phyloP scores from a whole-genome alignment of 805 yeast genomes.

The Schizosaccharomyces pombe region DNA sequence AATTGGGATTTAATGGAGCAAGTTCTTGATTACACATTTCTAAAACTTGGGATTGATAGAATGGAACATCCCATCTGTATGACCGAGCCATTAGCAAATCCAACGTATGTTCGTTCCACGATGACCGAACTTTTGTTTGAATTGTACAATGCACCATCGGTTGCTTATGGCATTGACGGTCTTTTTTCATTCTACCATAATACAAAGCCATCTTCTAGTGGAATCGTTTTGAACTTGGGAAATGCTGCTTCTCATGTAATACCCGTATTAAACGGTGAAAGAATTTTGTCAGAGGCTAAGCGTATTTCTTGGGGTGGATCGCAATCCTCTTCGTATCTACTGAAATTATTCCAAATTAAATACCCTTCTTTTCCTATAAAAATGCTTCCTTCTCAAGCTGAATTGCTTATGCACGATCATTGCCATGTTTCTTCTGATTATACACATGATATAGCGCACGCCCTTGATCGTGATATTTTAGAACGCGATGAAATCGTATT shows the following conservation, averaged over 20 bases:
- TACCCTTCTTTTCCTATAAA: conserved; percentile 81
- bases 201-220: conserved; percentile 19
- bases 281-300: conserved; percentile 42
- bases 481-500: conserved; percentile 49
- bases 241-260: conserved; percentile 61
- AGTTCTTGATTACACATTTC: conserved; percentile 61
- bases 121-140: conserved; percentile 74
- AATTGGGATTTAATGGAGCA: conserved; percentile 84
- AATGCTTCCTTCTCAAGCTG: conserved; percentile 37
- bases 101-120: background rate
- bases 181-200: conserved; percentile 56
- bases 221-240: conserved; percentile 65
- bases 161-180: conserved; percentile 62
- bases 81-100: conserved; percentile 30
- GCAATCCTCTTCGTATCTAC: conserved; percentile 40
- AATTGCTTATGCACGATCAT: conserved; percentile 43
- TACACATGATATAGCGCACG: conserved; percentile 31
- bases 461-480: conserved; percentile 32
- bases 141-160: conserved; percentile 49
- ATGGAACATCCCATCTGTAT: conserved; percentile 62
- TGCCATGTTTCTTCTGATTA: conserved; percentile 51
- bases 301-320: conserved; percentile 85
- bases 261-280: conserved; percentile 55
- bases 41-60: conserved; percentile 36
- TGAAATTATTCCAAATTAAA: conserved; percentile 43